Percentiles rank a stretch among this genome's conserved stretches.
Evolutionary conservation across 371 early-diverging fungal genomes (phyloP).

Genomic region (Mortierella sp.): DNA sequence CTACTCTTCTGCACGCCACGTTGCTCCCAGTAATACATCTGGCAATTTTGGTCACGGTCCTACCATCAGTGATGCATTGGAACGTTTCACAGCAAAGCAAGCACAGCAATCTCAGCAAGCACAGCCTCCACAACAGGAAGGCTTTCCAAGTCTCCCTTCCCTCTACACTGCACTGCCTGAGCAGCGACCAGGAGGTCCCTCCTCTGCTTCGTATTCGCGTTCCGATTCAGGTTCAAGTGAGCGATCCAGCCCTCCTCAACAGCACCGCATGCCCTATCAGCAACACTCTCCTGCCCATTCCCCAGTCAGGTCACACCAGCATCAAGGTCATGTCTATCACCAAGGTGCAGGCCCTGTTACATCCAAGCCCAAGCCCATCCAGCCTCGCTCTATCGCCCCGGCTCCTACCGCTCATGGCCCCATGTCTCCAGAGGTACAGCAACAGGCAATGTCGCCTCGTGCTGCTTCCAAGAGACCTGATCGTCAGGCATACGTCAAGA

Average conservation of each 20-base stretch:
- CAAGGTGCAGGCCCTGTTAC: constrained; percentile 17
- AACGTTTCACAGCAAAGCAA: constrained; percentile 11
- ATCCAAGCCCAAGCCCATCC: constrained; percentile 40
- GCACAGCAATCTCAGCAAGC: constrained; percentile 9
- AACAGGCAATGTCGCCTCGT: constrained; percentile 20
- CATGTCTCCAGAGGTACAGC: constrained; percentile 23
- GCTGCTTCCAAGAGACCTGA: constrained; percentile 27
- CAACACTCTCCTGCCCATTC: constrained; percentile 30
- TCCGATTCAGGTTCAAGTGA: constrained; percentile 28
- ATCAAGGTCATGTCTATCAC: constrained; percentile 6
- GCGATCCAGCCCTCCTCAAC: constrained; percentile 22
- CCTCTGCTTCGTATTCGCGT: constrained; percentile 14
- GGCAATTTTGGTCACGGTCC: constrained; percentile 53
- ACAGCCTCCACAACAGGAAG: neutral
- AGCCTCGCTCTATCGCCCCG: constrained; percentile 53
- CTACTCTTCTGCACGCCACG: constrained; percentile 46
- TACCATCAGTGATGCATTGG: constrained; percentile 28
- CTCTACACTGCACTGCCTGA: constrained; percentile 47
- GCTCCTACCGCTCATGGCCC: constrained; percentile 26
- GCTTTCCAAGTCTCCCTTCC: constrained; percentile 15
- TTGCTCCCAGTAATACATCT: constrained; percentile 48
- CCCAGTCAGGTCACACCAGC: constrained; percentile 18
- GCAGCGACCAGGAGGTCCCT: constrained; percentile 18
- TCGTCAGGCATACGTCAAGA: constrained; percentile 34
- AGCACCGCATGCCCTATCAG: constrained; percentile 12